Evolutionary conservation across 305 asterid species (phyloP), one percentile per base, ranked within the genome.

Genomic region (Solanum hybrid): DNA sequence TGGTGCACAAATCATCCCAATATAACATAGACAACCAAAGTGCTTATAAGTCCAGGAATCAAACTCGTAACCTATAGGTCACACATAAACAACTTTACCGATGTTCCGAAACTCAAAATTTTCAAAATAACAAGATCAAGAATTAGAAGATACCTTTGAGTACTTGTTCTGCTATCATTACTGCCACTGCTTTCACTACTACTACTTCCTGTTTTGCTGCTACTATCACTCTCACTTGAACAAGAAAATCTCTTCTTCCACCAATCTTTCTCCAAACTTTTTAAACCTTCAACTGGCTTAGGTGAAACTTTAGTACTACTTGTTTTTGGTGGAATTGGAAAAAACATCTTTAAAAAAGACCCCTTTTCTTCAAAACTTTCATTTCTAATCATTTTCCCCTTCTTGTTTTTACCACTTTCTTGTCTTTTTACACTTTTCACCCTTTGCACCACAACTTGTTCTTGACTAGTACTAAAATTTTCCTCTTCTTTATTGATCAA

Each of bases 221-320:
- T 92, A 42, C 92, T 88, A 46, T 94, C 94, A 88, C 98, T 95
- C 87, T 91, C 96, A 76, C 93, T 93, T 10, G 98, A 95, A 11
- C 91, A 92, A 9, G 92, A 89, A 78, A 94, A 92, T 90, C 92
- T 94, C 91, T 93, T 97, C 96, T 94, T 95, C 99, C 99, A 96
- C 97, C 98, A 97, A 69, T 97, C 98, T 91, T 89, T 92, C 37
- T 94, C 97, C 8, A 93, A 89, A 39, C 87, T 89, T 76, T 73
- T 92, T 87, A 91, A 18, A 6, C 22, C 90, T 88, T 94, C 95
- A 24, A 93, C 93, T 26, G 94, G 93, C 89, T 91, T 94, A 3
- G 95, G 94, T 28, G 97, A 94, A 89, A 95, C 96, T 71, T 61
- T 94, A 7, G 95, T 93, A 74, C 37, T 29, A 75, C 79, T 86